Conservation (phyloP, 495 filamentous ascomycete genomes). For the Penicillium arizonense region DNA sequence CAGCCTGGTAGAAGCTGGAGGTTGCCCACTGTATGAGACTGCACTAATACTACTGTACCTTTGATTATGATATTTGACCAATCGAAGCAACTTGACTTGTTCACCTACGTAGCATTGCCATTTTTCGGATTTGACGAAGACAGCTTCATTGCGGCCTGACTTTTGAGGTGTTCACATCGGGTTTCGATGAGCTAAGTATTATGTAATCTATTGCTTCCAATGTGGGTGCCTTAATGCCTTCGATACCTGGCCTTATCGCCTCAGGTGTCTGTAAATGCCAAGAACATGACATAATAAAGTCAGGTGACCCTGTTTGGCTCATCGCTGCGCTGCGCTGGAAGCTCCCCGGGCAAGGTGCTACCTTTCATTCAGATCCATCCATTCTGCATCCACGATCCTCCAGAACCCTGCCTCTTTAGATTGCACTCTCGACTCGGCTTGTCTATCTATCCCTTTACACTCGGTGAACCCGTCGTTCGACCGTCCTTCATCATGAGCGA, state of each 20-base stretch:
- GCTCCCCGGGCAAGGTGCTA: conserved; percentile 22
- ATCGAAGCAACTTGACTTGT: no score
- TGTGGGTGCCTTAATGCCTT: conserved; percentile 14
- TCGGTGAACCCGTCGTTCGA: conserved; percentile 3
- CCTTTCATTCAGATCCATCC: conserved; percentile 14
- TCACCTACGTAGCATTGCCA: no score
- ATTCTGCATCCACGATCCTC: conserved; percentile 8
- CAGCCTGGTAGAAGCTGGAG: no score
- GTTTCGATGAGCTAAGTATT: no score
- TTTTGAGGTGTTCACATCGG: no score
- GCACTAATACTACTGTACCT: no score
- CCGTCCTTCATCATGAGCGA: conserved; percentile 46
- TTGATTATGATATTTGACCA: no score
- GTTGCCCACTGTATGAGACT: no score
- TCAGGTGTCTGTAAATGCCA: conserved; percentile 4
- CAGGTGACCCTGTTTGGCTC: conserved; percentile 34
- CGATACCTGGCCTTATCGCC: conserved; percentile 7
- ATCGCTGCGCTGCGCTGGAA: conserved; percentile 26
- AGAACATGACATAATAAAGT: conserved; percentile 24
- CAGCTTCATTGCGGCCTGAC: no score
- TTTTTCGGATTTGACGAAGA: no score
- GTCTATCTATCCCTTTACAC: not conserved
- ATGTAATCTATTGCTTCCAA: conserved; percentile 8
- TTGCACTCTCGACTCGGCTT: not conserved
- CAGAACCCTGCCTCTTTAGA: conserved; percentile 1